Evolutionary conservation across 2,329 filamentous ascomycete genomes (phyloP).

Genomic region (Arthroderma sp.): DNA sequence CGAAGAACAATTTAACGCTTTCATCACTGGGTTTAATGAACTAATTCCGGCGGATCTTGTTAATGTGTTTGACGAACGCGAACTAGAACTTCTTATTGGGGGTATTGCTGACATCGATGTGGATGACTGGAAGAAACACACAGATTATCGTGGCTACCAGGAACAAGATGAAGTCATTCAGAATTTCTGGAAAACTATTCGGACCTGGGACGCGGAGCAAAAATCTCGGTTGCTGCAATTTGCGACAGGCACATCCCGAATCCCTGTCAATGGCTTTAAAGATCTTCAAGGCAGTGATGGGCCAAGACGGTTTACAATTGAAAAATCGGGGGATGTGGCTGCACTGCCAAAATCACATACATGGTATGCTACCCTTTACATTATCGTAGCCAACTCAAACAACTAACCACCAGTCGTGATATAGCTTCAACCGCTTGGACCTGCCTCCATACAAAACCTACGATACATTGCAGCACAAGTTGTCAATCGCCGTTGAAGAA

Average conservation of each 20-base stretch:
- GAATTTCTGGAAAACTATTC: slow-evolving; percentile 94
- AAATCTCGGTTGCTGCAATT: slow-evolving; percentile 95
- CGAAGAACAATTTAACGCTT: slow-evolving; percentile 94
- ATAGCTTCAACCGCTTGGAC: slow-evolving; percentile 91
- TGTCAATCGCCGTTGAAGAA: slow-evolving; percentile 95
- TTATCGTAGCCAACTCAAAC: not conserved
- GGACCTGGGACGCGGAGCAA: slow-evolving; percentile 94
- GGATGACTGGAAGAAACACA: slow-evolving; percentile 99
- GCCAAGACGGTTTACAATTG: slow-evolving; percentile 89
- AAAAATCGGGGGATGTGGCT: slow-evolving; percentile 82
- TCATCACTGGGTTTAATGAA: slow-evolving; percentile 95
- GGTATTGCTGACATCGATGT: slow-evolving; percentile 99
- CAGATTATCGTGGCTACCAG: slow-evolving; percentile 95
- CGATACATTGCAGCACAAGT: slow-evolving; percentile 73
- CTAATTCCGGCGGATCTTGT: slow-evolving; percentile 91
- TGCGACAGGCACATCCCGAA: slow-evolving; percentile 91
- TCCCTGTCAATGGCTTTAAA: slow-evolving; percentile 98
- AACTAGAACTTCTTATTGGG: slow-evolving; percentile 89
- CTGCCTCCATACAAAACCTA: slow-evolving; percentile 83
- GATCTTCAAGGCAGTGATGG: slow-evolving; percentile 95
- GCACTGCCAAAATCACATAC: slow-evolving; percentile 96
- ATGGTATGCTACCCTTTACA: slow-evolving; percentile 51
- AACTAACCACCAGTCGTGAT: slow-evolving; percentile 4
- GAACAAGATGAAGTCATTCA: slow-evolving; percentile 95
- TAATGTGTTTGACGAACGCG: slow-evolving; percentile 96